Base-by-base conservation (phyloP, 2,329 filamentous ascomycete species). In the Ilyonectria mors-panacis region DNA sequence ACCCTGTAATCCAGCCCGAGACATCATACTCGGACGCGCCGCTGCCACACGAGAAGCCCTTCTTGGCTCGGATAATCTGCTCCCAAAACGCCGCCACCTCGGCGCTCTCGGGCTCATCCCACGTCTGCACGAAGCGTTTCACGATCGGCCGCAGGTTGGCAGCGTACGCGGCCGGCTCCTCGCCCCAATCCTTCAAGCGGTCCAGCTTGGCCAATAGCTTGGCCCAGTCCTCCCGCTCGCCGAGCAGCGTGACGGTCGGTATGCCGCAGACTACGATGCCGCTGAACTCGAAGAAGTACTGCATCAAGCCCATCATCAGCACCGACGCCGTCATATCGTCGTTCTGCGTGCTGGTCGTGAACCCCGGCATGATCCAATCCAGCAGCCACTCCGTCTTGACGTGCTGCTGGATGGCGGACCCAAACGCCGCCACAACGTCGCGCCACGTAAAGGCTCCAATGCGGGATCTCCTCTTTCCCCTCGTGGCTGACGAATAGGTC, bases 1-100 rank as follows among this genome's bases (percentile, higher is more conserved):
- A 86, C 0, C 81, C 84, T 1, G 83, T 83, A 59, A 86, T 80
- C 85, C 85, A 88, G 6, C 86, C 85, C 0, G 81, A 83, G 2
- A 85, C 66, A 53, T 78, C 76, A 70, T 74, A 82, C 70, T 80
- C 81, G 69, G 54, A 76, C 28, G 71, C 74, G 2, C 73, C 79
- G 44, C 63, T 73, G n/a, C 74, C 74, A 48, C 70, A 81, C n/a
- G 65, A 71, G 54, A 65, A 78, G 61, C 67, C 71, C 51, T 77
- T 79, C 50, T 79, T 74, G 0, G 78, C 78, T 7, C 79, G 75
- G 2, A 83, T 82, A 55, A 83, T 83, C 66, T 79, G 75, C 30
- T 72, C 75, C 85, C 85, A 88, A 55, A 87, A 87, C 1, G 71
- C 63, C 21, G 70, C 73, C 0, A 77, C 76, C 7, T 80, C 80